Conservation (phyloP, 2,329 filamentous ascomycete species). For the Colletotrichum tofieldiae region DNA sequence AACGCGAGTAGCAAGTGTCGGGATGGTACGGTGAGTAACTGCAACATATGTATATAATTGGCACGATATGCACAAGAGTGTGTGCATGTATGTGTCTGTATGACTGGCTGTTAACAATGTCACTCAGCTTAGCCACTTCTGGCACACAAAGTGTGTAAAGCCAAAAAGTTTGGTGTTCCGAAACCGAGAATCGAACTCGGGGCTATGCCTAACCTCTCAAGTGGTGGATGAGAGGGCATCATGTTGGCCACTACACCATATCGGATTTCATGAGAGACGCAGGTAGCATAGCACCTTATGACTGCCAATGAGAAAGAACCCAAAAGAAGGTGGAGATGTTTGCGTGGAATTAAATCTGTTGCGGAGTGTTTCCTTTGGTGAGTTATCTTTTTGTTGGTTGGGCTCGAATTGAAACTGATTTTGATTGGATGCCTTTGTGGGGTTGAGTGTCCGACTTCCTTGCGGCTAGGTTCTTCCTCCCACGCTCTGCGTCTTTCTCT, state of each 20-base stretch:
- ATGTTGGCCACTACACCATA: constrained; percentile 43
- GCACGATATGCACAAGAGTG: neutral
- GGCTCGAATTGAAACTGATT: neutral
- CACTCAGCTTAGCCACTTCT: neutral
- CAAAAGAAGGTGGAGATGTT: neutral
- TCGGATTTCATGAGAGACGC: neutral
- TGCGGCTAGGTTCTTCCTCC: neutral
- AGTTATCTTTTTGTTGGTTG: neutral
- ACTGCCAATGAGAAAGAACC: neutral
- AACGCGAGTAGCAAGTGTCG: neutral
- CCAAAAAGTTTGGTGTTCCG: constrained; percentile 1
- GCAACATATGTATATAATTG: no score
- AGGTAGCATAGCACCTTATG: neutral
- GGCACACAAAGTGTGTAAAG: no score
- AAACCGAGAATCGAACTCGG: constrained; percentile 33
- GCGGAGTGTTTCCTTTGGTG: no score
- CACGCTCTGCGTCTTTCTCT: neutral
- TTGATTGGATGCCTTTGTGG: no score
- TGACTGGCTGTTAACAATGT: neutral
- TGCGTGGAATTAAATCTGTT: neutral
- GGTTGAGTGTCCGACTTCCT: neutral
- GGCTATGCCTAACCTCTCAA: constrained; percentile 37
- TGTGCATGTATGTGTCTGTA: neutral
- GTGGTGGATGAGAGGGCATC: constrained; percentile 33
- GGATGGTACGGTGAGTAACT: neutral